Evolutionary conservation across 148 eudicot species (phyloP).

Genomic region (Fagopyrum esculentum): DNA sequence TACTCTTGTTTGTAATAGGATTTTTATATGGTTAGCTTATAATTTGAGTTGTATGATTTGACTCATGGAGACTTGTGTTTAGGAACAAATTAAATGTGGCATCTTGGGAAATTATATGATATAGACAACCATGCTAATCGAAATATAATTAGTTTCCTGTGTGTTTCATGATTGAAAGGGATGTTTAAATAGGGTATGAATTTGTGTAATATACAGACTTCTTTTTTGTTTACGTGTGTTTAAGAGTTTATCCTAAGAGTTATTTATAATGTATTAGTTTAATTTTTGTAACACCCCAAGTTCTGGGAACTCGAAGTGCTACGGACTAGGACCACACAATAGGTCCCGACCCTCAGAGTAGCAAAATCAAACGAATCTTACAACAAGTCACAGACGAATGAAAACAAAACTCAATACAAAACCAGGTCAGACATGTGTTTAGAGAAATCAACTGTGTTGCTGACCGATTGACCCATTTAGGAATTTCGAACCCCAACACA

Average conservation of each 20-base stretch:
- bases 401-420: too few species aligned
- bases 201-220: not conserved
- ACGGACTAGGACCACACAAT: too few species aligned
- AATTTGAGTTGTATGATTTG: not conserved
- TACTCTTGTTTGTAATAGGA: not conserved
- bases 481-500: too few species aligned
- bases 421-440: too few species aligned
- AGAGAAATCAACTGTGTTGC: too few species aligned
- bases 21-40: not conserved
- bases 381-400: too few species aligned
- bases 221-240: not conserved
- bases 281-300: too few species aligned
- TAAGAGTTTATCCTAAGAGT: not conserved
- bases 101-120: not conserved
- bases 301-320: too few species aligned
- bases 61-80: not conserved
- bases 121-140: not conserved
- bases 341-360: too few species aligned
- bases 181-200: not conserved
- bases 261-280: too few species aligned
- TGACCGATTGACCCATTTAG: too few species aligned
- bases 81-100: not conserved
- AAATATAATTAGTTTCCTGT: not conserved
- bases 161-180: not conserved
- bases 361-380: too few species aligned